Evolutionary conservation across 768 basidiomycete species (phyloP).

Genomic region (Leccinum subtestaceum): DNA sequence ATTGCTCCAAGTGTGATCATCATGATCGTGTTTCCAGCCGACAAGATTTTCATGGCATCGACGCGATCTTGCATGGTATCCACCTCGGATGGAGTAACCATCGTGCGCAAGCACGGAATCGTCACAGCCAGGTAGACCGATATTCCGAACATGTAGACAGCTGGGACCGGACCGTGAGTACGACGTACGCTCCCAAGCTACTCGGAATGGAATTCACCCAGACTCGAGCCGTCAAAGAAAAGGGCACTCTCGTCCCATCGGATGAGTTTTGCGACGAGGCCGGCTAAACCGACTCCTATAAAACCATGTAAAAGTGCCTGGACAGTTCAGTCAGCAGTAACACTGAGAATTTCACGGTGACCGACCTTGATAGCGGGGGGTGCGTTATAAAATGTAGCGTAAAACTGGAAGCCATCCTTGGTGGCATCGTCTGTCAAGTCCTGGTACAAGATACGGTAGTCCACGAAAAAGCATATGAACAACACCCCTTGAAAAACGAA

Average conservation of each 20-base stretch:
- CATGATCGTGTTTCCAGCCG: slow-evolving; percentile 86
- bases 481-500: slow-evolving; percentile 53
- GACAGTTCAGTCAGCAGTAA: background rate
- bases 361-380: slow-evolving; percentile 90
- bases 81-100: slow-evolving; percentile 54
- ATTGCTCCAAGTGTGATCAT: slow-evolving; percentile 64
- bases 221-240: slow-evolving; percentile 88
- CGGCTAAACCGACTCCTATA: slow-evolving; percentile 72
- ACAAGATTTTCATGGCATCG: slow-evolving; percentile 77
- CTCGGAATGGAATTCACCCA: slow-evolving; percentile 52
- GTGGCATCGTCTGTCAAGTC: slow-evolving; percentile 60
- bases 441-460: slow-evolving; percentile 80
- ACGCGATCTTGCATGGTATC: slow-evolving; percentile 66
- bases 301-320: slow-evolving; percentile 88
- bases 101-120: slow-evolving; percentile 72
- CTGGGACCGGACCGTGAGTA: slow-evolving; percentile 40
- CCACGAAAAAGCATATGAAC: slow-evolving; percentile 84
- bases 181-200: background rate
- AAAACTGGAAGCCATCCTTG: slow-evolving; percentile 83
- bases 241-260: slow-evolving; percentile 91
- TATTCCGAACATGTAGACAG: slow-evolving; percentile 69
- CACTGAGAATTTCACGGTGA: background rate
- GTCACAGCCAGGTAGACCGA: slow-evolving; percentile 83
- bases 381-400: slow-evolving; percentile 88
- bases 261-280: slow-evolving; percentile 75